A percentile compares a stretch with the other conserved stretches of the same genome.
Conservation (phyloP, 257 asterid species). For the Schizonepeta tenuifolia region DNA sequence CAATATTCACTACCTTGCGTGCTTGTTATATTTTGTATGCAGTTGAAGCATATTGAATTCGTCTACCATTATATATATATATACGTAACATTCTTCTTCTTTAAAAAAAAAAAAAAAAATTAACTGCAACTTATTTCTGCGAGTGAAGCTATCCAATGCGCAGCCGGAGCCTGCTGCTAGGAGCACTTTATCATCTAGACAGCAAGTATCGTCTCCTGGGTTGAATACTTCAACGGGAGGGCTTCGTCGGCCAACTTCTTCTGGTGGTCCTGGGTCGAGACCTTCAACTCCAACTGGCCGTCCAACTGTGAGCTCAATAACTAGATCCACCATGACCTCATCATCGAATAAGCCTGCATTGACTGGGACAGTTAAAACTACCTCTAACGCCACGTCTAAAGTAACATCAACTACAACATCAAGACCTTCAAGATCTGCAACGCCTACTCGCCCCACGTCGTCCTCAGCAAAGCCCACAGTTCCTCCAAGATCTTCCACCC, state of each 20-base stretch:
- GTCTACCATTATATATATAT: neutral
- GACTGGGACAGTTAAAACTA: constrained; percentile 48
- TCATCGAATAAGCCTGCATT: constrained; percentile 44
- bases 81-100: neutral
- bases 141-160: constrained; percentile 79
- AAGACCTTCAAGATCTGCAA: constrained; percentile 78
- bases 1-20: constrained; percentile 2
- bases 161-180: constrained; percentile 68
- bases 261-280: constrained; percentile 83
- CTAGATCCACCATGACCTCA: constrained; percentile 47
- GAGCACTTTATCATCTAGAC: constrained; percentile 70
- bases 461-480: constrained; percentile 62
- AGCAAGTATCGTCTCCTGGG: constrained; percentile 59
- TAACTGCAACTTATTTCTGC: constrained; percentile 35
- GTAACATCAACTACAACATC: constrained; percentile 46
- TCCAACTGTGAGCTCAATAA: constrained; percentile 57
- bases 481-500: constrained; percentile 91
- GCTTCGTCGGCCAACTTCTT: constrained; percentile 85
- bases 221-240: constrained; percentile 71
- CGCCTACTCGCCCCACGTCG: constrained; percentile 75
- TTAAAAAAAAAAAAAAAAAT: too few relatives aligned
- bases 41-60: constrained; percentile 6
- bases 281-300: constrained; percentile 93
- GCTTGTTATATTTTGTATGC: constrained; percentile 5
- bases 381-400: constrained; percentile 53